Base-by-base conservation (phyloP, 1,284 basidiomycete species). In the Pisolithus thermaeus region DNA sequence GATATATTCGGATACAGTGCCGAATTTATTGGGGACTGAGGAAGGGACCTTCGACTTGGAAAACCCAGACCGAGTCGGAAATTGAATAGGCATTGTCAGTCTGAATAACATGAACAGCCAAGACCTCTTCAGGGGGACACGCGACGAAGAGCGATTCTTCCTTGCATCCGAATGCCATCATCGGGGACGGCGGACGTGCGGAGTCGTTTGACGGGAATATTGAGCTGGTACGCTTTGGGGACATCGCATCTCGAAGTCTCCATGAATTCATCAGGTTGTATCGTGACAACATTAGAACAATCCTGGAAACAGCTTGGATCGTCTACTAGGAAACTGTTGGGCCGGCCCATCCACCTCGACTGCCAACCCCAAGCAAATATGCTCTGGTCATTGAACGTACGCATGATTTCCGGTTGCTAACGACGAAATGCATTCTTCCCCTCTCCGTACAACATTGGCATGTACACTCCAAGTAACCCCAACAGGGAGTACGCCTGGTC, bases 361-460 rank as follows among this genome's bases (percentile, higher is more conserved):
- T 25, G 16, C 22, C 18, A 40, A 30, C 28, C 27, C 53, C 53
- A 56, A 18, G 53, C 53, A 44, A 57, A 57, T 32, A 56, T 57
- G 35, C 39, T 51, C n/a, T 56, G 55, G 35, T 56, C 54, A 28
- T 46, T 51, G n/a, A 42, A 53, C 20, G 16, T 52, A 14, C 42
- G 44, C 14, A 56, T 56, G 27, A 56, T 51, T 44, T 56, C 54
- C 25, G 43, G 27, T 30, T 53, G 51, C 27, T 53, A 48, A 27
- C 51, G 50, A 20, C 28, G 39, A 25, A 57, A 57, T 20, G 49
- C 56, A 6, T 41, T 35, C 16, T 37, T 35, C 11, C 53, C 53
- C 35, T 58, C 56, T 8, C 57, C 56, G n/a, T 57, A 58, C 12
- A 53, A 46, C 14, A 52, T 52, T 16, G 55, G 51, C 48, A 57